Evolutionary conservation across 1,284 basidiomycete genomes (phyloP).

Genomic region (Hemileia vastatrix): DNA sequence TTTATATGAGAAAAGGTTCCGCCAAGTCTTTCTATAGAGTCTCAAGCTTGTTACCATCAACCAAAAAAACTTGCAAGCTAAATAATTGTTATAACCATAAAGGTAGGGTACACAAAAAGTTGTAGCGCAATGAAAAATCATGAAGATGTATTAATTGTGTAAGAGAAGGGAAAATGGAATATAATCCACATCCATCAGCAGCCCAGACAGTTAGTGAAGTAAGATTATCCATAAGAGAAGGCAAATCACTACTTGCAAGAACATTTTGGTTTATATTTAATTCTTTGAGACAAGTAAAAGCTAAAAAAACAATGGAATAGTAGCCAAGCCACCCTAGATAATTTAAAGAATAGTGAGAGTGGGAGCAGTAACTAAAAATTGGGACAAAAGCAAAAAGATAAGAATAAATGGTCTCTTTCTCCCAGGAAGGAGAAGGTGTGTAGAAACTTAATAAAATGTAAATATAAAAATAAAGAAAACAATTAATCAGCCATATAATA

Average conservation of each 20-base stretch:
- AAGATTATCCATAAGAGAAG: constrained; percentile 68
- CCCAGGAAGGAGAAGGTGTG: constrained; percentile 11
- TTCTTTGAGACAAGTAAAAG: constrained; percentile 76
- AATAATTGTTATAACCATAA: constrained; percentile 79
- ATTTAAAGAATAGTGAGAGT: constrained; percentile 30
- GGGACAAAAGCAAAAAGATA: not conserved
- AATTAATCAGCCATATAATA: not conserved
- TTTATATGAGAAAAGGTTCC: constrained; percentile 51
- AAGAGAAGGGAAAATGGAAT: constrained; percentile 53
- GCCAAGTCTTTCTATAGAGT: constrained; percentile 81
- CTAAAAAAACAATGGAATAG: constrained; percentile 67
- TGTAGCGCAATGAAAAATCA: constrained; percentile 53
- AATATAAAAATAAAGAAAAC: not conserved
- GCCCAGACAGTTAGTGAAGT: constrained; percentile 71
- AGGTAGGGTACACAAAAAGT: constrained; percentile 78
- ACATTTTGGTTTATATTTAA: constrained; percentile 86
- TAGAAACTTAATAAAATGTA: constrained; percentile 17
- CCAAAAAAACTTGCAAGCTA: constrained; percentile 67
- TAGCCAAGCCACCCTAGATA: constrained; percentile 63
- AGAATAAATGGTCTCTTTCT: constrained; percentile 6
- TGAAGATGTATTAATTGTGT: constrained; percentile 46
- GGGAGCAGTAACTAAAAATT: not conserved
- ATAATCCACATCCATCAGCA: constrained; percentile 74
- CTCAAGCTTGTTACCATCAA: constrained; percentile 89
- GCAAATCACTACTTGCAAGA: constrained; percentile 58